Conservation (phyloP, 2,329 filamentous ascomycete genomes). For the Cercospora nicotianae region DNA sequence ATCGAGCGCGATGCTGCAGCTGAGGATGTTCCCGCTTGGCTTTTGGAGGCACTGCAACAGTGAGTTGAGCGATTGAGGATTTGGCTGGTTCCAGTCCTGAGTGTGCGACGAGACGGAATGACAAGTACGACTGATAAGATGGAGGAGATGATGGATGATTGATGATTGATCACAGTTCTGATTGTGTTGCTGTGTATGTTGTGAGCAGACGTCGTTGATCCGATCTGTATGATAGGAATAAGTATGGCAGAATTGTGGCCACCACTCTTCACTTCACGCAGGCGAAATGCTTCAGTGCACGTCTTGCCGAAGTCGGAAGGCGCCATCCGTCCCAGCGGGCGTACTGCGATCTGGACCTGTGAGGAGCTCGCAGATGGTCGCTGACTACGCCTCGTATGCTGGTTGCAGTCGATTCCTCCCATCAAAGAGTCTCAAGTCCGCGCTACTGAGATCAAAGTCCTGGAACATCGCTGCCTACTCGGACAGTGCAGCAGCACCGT, state of each 20-base stretch:
- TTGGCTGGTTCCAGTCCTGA: neutral
- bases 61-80: neutral
- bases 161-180: neutral
- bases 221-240: too few relatives aligned
- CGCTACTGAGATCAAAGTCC: neutral
- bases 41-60: neutral
- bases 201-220: too few relatives aligned
- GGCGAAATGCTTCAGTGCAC: too few relatives aligned
- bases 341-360: too few relatives aligned
- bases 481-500: neutral
- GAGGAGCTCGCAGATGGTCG: too few relatives aligned
- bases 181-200: too few relatives aligned
- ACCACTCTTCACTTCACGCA: too few relatives aligned
- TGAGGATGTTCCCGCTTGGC: neutral
- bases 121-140: neutral
- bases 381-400: neutral
- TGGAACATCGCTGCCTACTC: neutral
- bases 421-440: neutral
- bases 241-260: too few relatives aligned
- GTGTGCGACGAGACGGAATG: neutral
- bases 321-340: too few relatives aligned
- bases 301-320: too few relatives aligned
- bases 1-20: neutral
- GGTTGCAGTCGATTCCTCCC: neutral
- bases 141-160: neutral